Evolutionary conservation across 2,329 filamentous ascomycete species (phyloP).

Genomic region (Phialocephala subalpina): DNA sequence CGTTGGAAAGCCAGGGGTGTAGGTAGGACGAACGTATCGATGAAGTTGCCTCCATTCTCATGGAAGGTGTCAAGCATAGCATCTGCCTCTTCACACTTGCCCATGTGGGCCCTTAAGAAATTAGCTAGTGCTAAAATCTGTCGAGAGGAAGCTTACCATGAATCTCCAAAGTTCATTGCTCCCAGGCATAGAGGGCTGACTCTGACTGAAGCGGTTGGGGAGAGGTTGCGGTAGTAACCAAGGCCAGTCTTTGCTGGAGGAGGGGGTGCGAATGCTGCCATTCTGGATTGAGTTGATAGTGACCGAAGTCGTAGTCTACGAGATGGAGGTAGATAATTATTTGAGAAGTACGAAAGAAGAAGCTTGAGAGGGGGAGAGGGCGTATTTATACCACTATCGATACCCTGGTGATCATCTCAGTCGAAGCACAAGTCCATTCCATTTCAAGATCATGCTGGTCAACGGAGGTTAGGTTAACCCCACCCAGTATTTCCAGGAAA

Average conservation of each 20-base stretch:
- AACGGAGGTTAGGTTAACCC: background rate
- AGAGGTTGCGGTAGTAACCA: slow-evolving; percentile 30
- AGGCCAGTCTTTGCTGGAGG: slow-evolving; percentile 16
- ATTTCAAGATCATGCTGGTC: background rate
- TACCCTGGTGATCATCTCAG: background rate
- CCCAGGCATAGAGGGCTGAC: slow-evolving; percentile 45
- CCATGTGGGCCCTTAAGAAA: slow-evolving; percentile 9
- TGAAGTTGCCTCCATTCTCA: slow-evolving; percentile 68
- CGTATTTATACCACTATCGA: background rate
- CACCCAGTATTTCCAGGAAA: background rate
- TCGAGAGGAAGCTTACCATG: slow-evolving; percentile 6
- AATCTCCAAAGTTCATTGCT: slow-evolving; percentile 51
- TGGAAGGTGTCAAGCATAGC: slow-evolving; percentile 63
- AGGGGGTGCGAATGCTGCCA: slow-evolving; percentile 15
- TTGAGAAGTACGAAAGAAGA: background rate
- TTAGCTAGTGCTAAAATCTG: background rate
- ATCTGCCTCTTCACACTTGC: slow-evolving; percentile 40
- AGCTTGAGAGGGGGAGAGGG: background rate
- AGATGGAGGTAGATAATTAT: background rate
- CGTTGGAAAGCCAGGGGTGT: slow-evolving; percentile 44
- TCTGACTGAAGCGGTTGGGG: slow-evolving; percentile 40
- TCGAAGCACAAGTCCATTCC: background rate
- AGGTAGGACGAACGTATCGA: slow-evolving; percentile 51
- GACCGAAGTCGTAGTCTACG: background rate
- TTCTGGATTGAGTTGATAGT: background rate